Evolutionary conservation across 768 basidiomycete genomes (phyloP).

Genomic region (Cystofilobasidium ferigula): DNA sequence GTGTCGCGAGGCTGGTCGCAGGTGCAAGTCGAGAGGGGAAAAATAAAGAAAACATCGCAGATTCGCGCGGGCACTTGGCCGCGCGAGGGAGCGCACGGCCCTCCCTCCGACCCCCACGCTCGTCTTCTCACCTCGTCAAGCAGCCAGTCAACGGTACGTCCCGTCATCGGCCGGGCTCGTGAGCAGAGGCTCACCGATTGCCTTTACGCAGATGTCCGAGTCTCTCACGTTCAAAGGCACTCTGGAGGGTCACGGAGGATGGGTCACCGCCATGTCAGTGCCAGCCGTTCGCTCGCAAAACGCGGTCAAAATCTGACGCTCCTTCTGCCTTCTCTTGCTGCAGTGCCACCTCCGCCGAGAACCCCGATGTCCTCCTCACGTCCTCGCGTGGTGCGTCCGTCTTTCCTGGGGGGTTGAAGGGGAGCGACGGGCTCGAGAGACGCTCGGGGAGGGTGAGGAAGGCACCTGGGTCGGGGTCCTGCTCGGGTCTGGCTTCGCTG

Average conservation of each 20-base stretch:
- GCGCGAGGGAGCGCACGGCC: too few species aligned
- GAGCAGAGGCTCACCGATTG: neutral
- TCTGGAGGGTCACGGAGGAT: constrained; percentile 85
- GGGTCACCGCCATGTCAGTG: constrained; percentile 81
- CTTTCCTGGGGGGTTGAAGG: neutral
- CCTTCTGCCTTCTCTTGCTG: neutral
- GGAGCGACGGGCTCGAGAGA: neutral
- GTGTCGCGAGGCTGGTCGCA: too few species aligned
- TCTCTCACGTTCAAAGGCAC: constrained; percentile 83
- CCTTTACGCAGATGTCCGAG: constrained; percentile 53
- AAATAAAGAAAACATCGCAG: too few species aligned
- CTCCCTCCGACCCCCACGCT: neutral
- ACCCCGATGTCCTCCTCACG: constrained; percentile 97
- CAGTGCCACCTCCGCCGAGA: constrained; percentile 92
- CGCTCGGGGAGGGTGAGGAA: too few species aligned
- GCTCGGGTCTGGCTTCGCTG: too few species aligned
- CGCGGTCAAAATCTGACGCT: neutral
- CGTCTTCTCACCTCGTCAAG: too few species aligned
- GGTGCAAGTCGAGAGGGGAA: too few species aligned
- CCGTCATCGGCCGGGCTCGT: neutral
- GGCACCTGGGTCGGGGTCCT: too few species aligned
- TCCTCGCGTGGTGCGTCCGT: constrained; percentile 74
- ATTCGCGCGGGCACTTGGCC: too few species aligned
- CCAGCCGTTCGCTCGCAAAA: neutral
- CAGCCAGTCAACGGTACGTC: neutral